These are phyloP conservation scores for Eleusine indica DNA, from an alignment of 176 grass and related monocot genomes.

Conservation along the genomic window DNA sequence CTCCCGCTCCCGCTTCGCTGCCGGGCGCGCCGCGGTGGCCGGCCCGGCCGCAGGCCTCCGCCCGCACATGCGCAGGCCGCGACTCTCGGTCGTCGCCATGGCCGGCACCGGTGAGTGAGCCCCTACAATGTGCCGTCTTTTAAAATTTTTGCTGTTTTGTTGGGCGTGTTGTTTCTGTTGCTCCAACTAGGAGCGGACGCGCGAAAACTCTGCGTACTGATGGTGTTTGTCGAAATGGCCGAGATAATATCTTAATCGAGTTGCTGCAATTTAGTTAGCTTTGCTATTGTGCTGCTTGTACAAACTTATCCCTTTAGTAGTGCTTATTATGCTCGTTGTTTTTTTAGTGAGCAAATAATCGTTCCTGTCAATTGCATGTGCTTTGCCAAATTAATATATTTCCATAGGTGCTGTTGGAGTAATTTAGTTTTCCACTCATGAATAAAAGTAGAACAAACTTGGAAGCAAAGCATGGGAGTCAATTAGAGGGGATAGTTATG, in stretches of 20 bases:
- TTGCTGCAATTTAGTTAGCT: neutral
- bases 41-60: constrained; percentile 41
- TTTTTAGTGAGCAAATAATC: neutral
- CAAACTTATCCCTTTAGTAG: neutral
- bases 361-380: neutral
- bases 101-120: constrained; percentile 62
- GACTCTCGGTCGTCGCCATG: constrained; percentile 74
- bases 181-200: neutral
- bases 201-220: neutral
- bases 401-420: neutral
- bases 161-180: constrained; percentile 6
- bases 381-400: neutral
- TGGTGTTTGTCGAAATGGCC: constrained; percentile 54
- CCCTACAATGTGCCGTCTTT: neutral
- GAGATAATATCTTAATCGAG: neutral
- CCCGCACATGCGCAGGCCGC: constrained; percentile 47
- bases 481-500: neutral
- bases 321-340: neutral
- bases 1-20: constrained; percentile 34
- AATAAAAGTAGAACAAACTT: neutral
- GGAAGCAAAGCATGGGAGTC: neutral
- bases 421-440: neutral
- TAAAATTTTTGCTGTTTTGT: neutral
- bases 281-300: neutral
- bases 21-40: constrained; percentile 42